These are phyloP conservation scores for Debaryomyces prosopidis DNA, from an alignment of 805 yeast genomes.

Conservation along the genomic window DNA sequence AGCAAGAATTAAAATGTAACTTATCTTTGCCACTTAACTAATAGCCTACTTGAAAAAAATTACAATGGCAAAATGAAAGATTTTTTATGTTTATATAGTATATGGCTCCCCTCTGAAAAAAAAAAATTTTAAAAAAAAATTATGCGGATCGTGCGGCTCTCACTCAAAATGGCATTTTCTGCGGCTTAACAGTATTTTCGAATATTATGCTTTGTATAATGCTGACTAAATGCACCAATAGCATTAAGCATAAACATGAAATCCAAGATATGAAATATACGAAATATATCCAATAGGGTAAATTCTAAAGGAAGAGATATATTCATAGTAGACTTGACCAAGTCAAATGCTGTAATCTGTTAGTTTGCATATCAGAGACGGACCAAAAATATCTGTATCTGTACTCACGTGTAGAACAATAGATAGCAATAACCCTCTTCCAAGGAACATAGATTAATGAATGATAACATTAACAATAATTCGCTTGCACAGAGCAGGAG, in stretches of 20 bases:
- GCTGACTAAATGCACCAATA: too few relatives aligned
- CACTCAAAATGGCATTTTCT: not conserved
- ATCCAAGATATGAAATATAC: too few relatives aligned
- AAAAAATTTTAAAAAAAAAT: slow-evolving; percentile 2
- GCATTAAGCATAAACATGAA: too few relatives aligned
- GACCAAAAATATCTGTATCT: not conserved
- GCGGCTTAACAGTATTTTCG: not conserved
- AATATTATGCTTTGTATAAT: too few relatives aligned
- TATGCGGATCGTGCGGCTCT: not conserved
- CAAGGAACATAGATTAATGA: not conserved
- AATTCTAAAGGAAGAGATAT: too few relatives aligned
- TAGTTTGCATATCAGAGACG: too few relatives aligned
- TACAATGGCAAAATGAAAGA: not conserved
- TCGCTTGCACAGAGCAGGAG: too few relatives aligned
- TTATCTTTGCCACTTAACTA: not conserved
- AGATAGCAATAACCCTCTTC: not conserved
- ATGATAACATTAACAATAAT: too few relatives aligned
- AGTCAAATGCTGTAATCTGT: too few relatives aligned
- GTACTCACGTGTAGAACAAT: not conserved
- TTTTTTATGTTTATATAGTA: not conserved
- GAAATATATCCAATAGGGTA: too few relatives aligned
- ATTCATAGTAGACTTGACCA: too few relatives aligned
- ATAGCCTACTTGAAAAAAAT: not conserved
- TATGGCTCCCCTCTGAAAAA: slow-evolving; percentile 6
- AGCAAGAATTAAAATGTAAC: not conserved